A percentile compares a stretch with the other conserved stretches of the same genome.
Evolutionary conservation across 805 yeast species (phyloP).

Genomic region (Wickerhamiella alocasiicola): DNA sequence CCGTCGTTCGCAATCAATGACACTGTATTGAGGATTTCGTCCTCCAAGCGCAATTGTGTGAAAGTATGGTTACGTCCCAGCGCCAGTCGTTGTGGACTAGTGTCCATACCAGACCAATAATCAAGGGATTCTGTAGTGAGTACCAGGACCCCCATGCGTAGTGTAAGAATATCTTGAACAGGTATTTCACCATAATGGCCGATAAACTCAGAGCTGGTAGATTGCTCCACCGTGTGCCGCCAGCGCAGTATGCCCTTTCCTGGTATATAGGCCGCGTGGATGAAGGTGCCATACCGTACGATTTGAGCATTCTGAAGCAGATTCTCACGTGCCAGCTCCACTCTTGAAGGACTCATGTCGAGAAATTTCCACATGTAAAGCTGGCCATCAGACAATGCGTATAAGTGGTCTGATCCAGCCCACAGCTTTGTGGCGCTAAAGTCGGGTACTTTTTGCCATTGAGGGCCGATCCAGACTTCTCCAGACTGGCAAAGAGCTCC

Average conservation of each 20-base stretch:
- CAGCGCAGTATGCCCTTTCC: background rate
- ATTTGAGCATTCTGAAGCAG: background rate
- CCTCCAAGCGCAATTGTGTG: too few relatives aligned
- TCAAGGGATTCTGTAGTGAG: background rate
- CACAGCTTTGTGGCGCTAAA: background rate
- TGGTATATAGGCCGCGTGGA: background rate
- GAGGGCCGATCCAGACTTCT: background rate
- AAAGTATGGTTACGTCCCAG: too few relatives aligned
- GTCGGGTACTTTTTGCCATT: background rate
- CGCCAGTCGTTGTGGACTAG: too few relatives aligned
- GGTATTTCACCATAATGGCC: background rate
- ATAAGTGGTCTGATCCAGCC: background rate
- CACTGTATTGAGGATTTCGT: too few relatives aligned
- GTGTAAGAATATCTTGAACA: background rate
- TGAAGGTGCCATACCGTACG: background rate
- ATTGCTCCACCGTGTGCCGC: background rate
- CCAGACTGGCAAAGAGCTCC: background rate
- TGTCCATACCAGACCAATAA: background rate
- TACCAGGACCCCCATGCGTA: background rate
- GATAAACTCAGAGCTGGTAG: background rate
- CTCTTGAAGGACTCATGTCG: background rate
- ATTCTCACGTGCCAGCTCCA: background rate
- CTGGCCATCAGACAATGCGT: background rate
- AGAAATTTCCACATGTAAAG: constrained; percentile 6
- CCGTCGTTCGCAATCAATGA: too few relatives aligned